Base-by-base conservation (phyloP, 2,329 filamentous ascomycete species). In the Nothopassalora personata region DNA sequence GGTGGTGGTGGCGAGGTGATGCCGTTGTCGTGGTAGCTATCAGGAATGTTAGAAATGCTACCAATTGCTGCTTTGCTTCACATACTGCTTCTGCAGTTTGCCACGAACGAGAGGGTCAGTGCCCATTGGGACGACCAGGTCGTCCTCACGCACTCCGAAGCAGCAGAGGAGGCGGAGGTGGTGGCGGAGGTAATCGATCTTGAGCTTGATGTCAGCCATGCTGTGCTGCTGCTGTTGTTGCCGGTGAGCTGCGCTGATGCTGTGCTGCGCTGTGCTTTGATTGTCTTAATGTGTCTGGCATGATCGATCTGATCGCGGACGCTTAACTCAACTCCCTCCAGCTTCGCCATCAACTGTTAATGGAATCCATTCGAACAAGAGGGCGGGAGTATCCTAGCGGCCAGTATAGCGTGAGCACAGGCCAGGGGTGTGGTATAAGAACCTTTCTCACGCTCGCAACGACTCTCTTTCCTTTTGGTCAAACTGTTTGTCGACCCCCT, bases 151-250 rank as follows among this genome's bases (percentile, higher is more conserved):
- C n/a, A 39, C 31, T 18, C 50, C 50, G 31, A 53, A 53, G 50
- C 50, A 53, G 50, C 50, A 53, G 5, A 53, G 50, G 27, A 53
- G 30, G 31, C 50, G 50, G 31, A 53, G 30, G 27, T 27, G 50
- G 27, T 39, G 11, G 50, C 50, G 50, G n/a, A 53, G 15, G n/a
- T 30, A 18, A 15, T n/a, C 18, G 39, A 43, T 19, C 15, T 18
- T 53, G 50, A 39, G 31, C 50, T 27, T 39, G n/a, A 36, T 53
- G 50, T n/a, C n/a, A n/a, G 36, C 36, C 19, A 36, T 53, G 50
- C 19, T 53, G 50, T 53, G 27, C 10, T 36, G 33, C 2, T 23
- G 23, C 23, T 53, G 33, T 8, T 43, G 39, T 43, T 13, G 13
- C 23, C n/a, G 13, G 8, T 13, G 23, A 33, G 48, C n/a, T n/a